Evolutionary conservation across 2,329 filamentous ascomycete species (phyloP), one percentile per base, ranked within the genome.

Genomic region (Fusarium sp.): DNA sequence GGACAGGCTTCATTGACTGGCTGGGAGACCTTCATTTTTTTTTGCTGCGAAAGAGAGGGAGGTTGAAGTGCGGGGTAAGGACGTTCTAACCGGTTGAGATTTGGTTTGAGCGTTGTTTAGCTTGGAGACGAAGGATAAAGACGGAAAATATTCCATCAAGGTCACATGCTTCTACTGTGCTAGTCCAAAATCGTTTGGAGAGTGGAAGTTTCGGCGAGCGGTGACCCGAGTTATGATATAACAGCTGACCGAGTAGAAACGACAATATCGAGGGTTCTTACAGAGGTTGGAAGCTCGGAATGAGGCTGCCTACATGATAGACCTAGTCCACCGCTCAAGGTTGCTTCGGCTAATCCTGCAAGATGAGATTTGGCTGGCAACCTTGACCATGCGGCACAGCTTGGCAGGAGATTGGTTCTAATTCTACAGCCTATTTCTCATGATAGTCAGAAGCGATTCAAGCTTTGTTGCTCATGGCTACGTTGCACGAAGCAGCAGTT

Each of bases 21-120:
- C 57, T 57, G 70, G 67, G 70, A 67, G 64, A 65, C 35, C 29
- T 31, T 64, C 60, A 54, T 67, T 70, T 34, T n/a, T 62, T 58
- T 67, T 70, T 29, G 16, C 31, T 57, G 54, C 56, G 3, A 42
- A 22, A 37, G 20, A 24, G 54, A 37, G 14, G 45, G 52, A 35
- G 57, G 37, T 59, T 40, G 64, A 64, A 60, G 63, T 70, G 70
- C 70, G 70, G 70, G 67, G 70, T 68, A 72, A 40, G 10, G 34
- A 18, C 24, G 22, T 45, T 35, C 52, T 58, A 56, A 34, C 31
- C 61, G 11, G 45, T 40, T 24, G 29, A 10, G 47, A 20, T 24
- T 62, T 35, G 27, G 47, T 24, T 27, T 47, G 47, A 29, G 24
- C 18, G 27, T 52, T 52, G 16, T n/a, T 31, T 40, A 6, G 35